These are phyloP conservation scores for Cordyceps cateniannulata DNA, from an alignment of 2,329 filamentous ascomycete species.

Conservation along the genomic window DNA sequence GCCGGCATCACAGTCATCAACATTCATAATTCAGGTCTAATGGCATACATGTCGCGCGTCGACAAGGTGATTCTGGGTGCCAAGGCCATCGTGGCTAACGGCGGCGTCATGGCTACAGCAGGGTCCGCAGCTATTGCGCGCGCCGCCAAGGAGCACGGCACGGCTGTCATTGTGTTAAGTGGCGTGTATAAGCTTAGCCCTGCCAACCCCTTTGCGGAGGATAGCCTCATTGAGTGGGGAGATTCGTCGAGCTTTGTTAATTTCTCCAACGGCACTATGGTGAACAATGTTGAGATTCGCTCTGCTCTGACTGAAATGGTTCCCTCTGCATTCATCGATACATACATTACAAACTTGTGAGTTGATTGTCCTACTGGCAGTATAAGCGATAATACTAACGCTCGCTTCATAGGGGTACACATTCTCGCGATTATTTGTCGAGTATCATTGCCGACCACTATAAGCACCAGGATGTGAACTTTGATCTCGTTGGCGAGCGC, in stretches of 20 bases:
- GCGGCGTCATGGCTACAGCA: conserved; percentile 74
- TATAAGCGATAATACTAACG: conserved; percentile 5
- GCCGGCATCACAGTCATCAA: conserved; percentile 77
- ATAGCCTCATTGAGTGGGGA: conserved; percentile 79
- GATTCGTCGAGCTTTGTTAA: conserved; percentile 69
- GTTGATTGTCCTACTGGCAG: conserved; percentile 20
- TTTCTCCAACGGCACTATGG: conserved; percentile 73
- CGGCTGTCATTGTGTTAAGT: conserved; percentile 80
- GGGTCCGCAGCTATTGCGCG: conserved; percentile 80
- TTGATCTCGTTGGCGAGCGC: conserved; percentile 37
- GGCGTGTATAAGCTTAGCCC: conserved; percentile 94
- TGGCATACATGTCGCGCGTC: conserved; percentile 89
- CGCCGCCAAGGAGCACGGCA: conserved; percentile 74
- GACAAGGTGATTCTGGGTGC: conserved; percentile 93
- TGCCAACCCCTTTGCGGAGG: conserved; percentile 76
- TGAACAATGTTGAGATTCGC: conserved; percentile 70
- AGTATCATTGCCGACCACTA: conserved; percentile 71
- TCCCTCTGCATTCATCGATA: conserved; percentile 65
- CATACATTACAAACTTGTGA: conserved; percentile 75
- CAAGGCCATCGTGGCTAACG: conserved; percentile 81
- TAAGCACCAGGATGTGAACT: conserved; percentile 63
- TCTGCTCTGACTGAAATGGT: conserved; percentile 81
- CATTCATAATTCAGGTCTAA: conserved; percentile 77
- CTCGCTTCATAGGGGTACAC: conserved; percentile 46
- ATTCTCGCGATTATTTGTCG: conserved; percentile 66